These are phyloP conservation scores for Boletus reticulatus DNA, from an alignment of 768 basidiomycete species.

Conservation along the genomic window DNA sequence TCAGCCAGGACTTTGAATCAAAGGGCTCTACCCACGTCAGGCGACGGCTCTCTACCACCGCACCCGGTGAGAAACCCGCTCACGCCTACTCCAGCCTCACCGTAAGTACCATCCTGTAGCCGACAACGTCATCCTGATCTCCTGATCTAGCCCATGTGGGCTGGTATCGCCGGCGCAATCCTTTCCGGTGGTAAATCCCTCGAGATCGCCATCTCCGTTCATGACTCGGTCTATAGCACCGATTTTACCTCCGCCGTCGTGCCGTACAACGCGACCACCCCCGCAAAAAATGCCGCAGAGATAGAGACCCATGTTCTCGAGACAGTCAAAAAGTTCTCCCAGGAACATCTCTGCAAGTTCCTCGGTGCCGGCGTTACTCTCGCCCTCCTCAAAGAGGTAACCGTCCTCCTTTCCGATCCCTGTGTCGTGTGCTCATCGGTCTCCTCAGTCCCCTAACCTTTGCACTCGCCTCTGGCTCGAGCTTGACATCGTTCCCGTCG, in stretches of 20 bases:
- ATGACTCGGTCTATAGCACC: slow-evolving; percentile 83
- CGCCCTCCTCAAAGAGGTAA: slow-evolving; percentile 64
- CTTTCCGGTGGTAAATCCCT: slow-evolving; percentile 58
- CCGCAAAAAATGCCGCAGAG: slow-evolving; percentile 52
- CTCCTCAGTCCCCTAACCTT: slow-evolving; percentile 65
- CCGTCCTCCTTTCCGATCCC: slow-evolving; percentile 11
- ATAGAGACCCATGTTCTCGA: slow-evolving; percentile 66
- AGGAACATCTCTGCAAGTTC: slow-evolving; percentile 83
- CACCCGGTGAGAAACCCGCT: slow-evolving; percentile 49
- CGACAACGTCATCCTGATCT: slow-evolving; percentile 11
- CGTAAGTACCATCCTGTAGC: slow-evolving; percentile 39
- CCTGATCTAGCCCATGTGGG: slow-evolving; percentile 77
- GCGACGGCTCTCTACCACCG: slow-evolving; percentile 64
- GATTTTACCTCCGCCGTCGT: slow-evolving; percentile 65
- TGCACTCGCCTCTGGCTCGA: slow-evolving; percentile 84
- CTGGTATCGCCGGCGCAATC: slow-evolving; percentile 66
- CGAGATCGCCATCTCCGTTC: slow-evolving; percentile 76
- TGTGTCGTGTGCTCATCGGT: slow-evolving; percentile 20
- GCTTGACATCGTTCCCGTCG: slow-evolving; percentile 79
- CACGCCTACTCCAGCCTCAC: slow-evolving; percentile 61
- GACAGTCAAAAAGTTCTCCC: slow-evolving; percentile 68
- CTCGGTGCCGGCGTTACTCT: slow-evolving; percentile 80
- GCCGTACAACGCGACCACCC: slow-evolving; percentile 48
- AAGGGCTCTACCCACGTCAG: slow-evolving; percentile 60
- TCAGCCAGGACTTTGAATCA: slow-evolving; percentile 54